Base-by-base conservation (phyloP, 2,329 filamentous ascomycete genomes). In the Trichophyton equinum region DNA sequence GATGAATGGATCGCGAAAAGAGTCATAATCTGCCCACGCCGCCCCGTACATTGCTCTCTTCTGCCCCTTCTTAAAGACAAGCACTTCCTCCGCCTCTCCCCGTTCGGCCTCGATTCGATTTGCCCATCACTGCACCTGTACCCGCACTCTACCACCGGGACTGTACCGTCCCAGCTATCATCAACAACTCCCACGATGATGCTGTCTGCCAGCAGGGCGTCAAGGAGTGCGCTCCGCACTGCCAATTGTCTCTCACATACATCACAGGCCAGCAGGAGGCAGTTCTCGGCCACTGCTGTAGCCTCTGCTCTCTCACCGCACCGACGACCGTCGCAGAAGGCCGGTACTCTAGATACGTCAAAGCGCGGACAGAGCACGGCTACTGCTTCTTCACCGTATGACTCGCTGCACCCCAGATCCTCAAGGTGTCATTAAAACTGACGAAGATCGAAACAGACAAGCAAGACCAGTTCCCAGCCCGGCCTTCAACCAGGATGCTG, bases 401-500 rank as follows among this genome's bases (percentile, higher is more conserved):
- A 13, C 44, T 79, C 36, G 59, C 33, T 38, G 57, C 57, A 46
- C 56, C n/a, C 5, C 15, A n/a, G 33, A 6, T 40, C 42, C 22
- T 5, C 27, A 13, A 4, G 1, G 13, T 38, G 33, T 38, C 9
- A 9, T 38, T 13, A 49, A n/a, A 64, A 57, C 66, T 63, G 65
- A 68, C 63, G 62, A 60, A 60, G 36, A 30, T 62, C 46, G 13
- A 61, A 27, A 61, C 68, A 85, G 82, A 65, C 77, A 81, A 67
- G 71, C 77, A 46, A 81, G 86, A 73, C 78, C 82, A 63, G 76
- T 76, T 38, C 86, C 87, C 6, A 85, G 83, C 69, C 81, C 86
- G 59, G 79, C 82, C 13, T 81, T 81, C 71, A 80, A 81, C 67
- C 77, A 78, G 68, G 78, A 81, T 67, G 70, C 72, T 57, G 76